Evolutionary conservation across 805 yeast species (phyloP), one percentile per base, ranked within the genome.

Genomic region (Zygosaccharomyces siamensis): DNA sequence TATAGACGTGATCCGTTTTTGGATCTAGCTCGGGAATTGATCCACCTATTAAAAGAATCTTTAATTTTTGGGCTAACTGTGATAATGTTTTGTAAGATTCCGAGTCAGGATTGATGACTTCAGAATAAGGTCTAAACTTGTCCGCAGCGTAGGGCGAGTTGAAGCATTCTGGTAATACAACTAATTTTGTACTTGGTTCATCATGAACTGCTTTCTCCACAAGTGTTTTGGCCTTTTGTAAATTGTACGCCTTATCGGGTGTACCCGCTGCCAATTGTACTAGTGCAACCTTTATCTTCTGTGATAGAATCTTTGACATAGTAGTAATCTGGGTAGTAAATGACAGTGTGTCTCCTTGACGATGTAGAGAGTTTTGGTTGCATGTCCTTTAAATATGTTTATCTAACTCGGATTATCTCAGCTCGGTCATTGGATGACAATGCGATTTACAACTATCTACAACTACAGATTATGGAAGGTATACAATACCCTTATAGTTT

Each of bases 141-240:
- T 79, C 79, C 26, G 89, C 96, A 0, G 95, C 80, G 63, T 93
- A 93, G 2, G 98, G 98, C 1, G 97, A 87, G 66, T 92, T 93
- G 78, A 90, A 92, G 71, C 97, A 89, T 70, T 93, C 98, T 7
- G 99, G 99, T 28, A 93, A 72, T 55, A 93, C 88, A 8, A 93
- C 78, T 37, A 92, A 72, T 59, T 90, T 86, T 6, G 84, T 78
- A 6, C 82, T 78, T 14, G 80, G 74, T 21, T 84, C 81, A 47
- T 72, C 64, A 10, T 48, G 41, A 37, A 83, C 52, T 0, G 98
- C 97, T 48, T 77, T 79, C 20, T 74, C 72, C 40, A 89, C 79
- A 56, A 77, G 81, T 8, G 73, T 74, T 43, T 78, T 74, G 4
- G 87, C 96, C 56, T 84, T 82, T 43, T 73, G 63, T 51, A 92